Evolutionary conservation across 2,329 filamentous ascomycete species (phyloP), one percentile per base, ranked within the genome.

Genomic region (Alternaria dauci): DNA sequence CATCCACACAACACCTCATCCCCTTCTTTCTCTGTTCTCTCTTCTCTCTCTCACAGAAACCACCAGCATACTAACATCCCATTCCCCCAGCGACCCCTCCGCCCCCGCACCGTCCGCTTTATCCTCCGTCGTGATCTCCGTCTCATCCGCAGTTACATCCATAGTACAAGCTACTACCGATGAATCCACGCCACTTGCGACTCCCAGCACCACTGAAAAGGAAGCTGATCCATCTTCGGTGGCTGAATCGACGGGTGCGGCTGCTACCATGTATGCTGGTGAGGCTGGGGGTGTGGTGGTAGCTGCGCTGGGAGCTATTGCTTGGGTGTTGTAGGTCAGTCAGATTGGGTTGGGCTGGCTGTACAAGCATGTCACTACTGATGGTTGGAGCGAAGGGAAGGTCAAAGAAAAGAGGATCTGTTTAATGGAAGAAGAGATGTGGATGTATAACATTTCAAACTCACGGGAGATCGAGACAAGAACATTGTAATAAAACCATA

Each of bases 291-390:
- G 58, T 55, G 55, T 62, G 1, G 54, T 63, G 9, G 41, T 46
- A 8, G 59, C 54, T n/a, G 55, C 59, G 23, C 46, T 65, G 23
- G 63, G 61, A 41, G 44, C 57, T 38, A 57, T 56, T 61, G 63
- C 59, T 43, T 58, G 48, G 46, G 44, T 58, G 32, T 50, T 62
- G 43, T 65, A 62, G 25, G 42, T 2, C n/a, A n/a, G n/a, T n/a
- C n/a, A n/a, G n/a, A n/a, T n/a, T n/a, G n/a, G n/a, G n/a, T n/a
- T n/a, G 8, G 36, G n/a, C 8, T 39, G 20, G 20, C n/a, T n/a
- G n/a, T n/a, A n/a, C n/a, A n/a, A n/a, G n/a, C n/a, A n/a, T n/a
- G n/a, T n/a, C n/a, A n/a, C n/a, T n/a, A n/a, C n/a, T n/a, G n/a
- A n/a, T n/a, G 36, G n/a, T 3, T 39, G 20, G 20, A 25, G 23